Conservation (phyloP, 192 early-diverging fungal genomes). For the Mortierella hygrophila region DNA sequence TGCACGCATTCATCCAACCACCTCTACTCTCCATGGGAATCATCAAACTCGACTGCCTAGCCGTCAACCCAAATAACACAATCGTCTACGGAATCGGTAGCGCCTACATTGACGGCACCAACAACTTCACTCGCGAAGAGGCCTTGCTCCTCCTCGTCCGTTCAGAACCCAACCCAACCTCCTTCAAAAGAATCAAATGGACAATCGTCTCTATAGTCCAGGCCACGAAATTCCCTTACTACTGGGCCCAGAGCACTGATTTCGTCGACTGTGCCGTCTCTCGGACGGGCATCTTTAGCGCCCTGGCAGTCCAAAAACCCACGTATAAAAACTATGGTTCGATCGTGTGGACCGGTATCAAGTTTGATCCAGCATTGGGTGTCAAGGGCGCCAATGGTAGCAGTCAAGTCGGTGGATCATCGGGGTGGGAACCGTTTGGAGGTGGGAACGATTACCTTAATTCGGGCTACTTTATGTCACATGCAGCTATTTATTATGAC, state of each 20-base stretch:
- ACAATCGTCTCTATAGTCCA: background rate
- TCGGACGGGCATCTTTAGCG: background rate
- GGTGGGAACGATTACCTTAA: background rate
- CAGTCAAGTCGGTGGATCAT: no score
- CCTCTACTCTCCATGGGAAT: background rate
- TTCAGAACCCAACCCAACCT: background rate
- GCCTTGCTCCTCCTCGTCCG: background rate
- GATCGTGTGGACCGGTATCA: background rate
- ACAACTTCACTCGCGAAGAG: background rate
- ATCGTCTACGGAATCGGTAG: background rate
- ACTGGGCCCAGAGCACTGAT: background rate
- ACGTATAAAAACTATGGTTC: background rate
- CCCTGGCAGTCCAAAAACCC: background rate
- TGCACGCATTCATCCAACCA: background rate
- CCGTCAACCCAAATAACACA: background rate
- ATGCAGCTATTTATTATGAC: background rate
- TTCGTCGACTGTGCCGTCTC: background rate
- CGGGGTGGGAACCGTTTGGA: background rate
- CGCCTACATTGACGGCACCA: background rate
- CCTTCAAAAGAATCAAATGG: background rate
- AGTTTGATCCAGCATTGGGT: background rate
- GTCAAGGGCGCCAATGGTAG: background rate
- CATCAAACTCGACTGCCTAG: background rate
- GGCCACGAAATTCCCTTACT: background rate
- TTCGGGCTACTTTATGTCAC: background rate